Conservation (phyloP, 495 filamentous ascomycete genomes). For the Penicillium cinerascens region DNA sequence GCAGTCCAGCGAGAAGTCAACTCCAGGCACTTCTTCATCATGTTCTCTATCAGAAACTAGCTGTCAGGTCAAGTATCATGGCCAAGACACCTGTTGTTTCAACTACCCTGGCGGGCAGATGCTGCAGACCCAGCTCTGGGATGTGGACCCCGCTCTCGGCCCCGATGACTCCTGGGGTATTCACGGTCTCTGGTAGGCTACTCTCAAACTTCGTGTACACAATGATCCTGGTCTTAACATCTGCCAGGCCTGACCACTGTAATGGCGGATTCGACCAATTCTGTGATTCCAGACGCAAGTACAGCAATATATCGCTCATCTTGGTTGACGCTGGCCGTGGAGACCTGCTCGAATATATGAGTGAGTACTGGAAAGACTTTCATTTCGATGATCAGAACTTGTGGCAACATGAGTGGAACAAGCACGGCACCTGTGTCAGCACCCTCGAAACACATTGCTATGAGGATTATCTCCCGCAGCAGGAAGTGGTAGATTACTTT, state of each 20-base stretch:
- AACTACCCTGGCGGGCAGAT: slow-evolving; percentile 76
- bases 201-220: neutral
- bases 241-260: slow-evolving; percentile 72
- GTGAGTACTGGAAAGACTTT: slow-evolving; percentile 72
- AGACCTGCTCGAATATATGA: slow-evolving; percentile 68
- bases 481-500: slow-evolving; percentile 60
- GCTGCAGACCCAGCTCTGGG: slow-evolving; percentile 87
- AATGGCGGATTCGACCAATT: slow-evolving; percentile 73
- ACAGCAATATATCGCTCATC: slow-evolving; percentile 67
- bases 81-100: slow-evolving; percentile 73
- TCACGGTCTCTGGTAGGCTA: slow-evolving; percentile 71
- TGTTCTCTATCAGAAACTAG: slow-evolving; percentile 54
- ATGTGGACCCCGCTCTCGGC: slow-evolving; percentile 64
- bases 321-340: slow-evolving; percentile 58
- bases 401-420: slow-evolving; percentile 87
- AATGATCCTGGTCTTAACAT: neutral
- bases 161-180: slow-evolving; percentile 79
- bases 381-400: slow-evolving; percentile 62
- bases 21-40: slow-evolving; percentile 14
- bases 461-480: slow-evolving; percentile 55
- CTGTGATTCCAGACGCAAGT: slow-evolving; percentile 65
- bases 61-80: slow-evolving; percentile 53
- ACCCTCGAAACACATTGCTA: slow-evolving; percentile 72
- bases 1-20: slow-evolving; percentile 13
- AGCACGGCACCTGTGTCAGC: slow-evolving; percentile 66